Percentiles rank a stretch among this genome's conserved stretches.
Evolutionary conservation across 768 basidiomycete species (phyloP).

Genomic region (Fistulinella prunicolor): DNA sequence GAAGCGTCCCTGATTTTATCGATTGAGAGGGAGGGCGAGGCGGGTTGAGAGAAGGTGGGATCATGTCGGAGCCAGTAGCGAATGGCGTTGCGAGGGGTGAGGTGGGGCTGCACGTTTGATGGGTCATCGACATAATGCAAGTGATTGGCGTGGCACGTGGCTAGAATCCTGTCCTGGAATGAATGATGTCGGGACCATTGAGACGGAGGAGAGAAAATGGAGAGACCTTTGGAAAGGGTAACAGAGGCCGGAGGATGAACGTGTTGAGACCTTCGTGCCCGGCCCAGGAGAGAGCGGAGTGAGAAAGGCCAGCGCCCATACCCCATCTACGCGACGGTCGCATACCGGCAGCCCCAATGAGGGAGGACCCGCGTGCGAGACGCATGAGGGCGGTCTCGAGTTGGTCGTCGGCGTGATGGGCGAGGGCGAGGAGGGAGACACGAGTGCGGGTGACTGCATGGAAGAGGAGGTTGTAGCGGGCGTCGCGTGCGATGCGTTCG

Average conservation of each 20-base stretch:
- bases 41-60: conserved; percentile 11
- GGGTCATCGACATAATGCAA: conserved; percentile 63
- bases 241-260: conserved; percentile 72
- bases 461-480: conserved; percentile 55
- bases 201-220: background rate
- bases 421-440: conserved; percentile 53
- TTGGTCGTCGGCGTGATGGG: conserved; percentile 82
- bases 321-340: conserved; percentile 66
- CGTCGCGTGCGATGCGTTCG: conserved; percentile 57
- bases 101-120: conserved; percentile 71
- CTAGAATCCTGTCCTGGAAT: conserved; percentile 71
- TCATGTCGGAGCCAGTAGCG: conserved; percentile 42
- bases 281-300: conserved; percentile 36
- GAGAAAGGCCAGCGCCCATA: conserved; percentile 60
- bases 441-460: conserved; percentile 40
- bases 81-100: conserved; percentile 72
- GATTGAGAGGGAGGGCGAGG: conserved; percentile 36
- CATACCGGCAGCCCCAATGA: conserved; percentile 67
- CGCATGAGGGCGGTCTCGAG: conserved; percentile 80
- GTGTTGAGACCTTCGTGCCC: conserved; percentile 57
- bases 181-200: background rate
- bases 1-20: conserved; percentile 32
- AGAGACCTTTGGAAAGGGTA: conserved; percentile 64
- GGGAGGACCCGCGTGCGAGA: conserved; percentile 53
- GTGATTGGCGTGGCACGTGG: conserved; percentile 64